Base-by-base conservation (phyloP, 192 early-diverging fungal genomes). In the Mortierella alpina region DNA sequence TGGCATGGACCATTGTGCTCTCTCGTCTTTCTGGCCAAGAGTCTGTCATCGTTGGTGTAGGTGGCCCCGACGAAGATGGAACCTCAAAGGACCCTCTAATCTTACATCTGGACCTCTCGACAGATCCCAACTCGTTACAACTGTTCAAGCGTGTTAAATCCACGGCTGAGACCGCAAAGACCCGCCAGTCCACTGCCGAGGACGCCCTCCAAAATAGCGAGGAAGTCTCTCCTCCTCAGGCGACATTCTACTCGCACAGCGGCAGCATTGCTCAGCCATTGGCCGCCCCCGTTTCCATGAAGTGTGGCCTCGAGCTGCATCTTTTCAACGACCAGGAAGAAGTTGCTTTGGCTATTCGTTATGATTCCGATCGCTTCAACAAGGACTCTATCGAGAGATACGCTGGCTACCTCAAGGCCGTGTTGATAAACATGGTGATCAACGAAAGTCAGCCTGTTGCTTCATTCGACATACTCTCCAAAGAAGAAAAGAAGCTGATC, bases 21-120 rank as follows among this genome's bases (percentile, higher is more conserved):
- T 31, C 58, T 20, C 13, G 58, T 11, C 58, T 59, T 39, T 59
- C 58, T 22, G 58, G 62, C 18, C 62, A 63, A n/a, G 62, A 63
- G 5, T 45, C 48, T 63, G 20, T 63, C 2, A 11, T 63, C 17
- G 50, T 63, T 14, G 62, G 62, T 14, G 23, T 48, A 23, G 22
- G 47, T 2, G 39, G 47, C 17, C 23, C 62, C 23, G 50, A 63
- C 44, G 47, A 48, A 2, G 23, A 42, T 48, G 47, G 47, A 48
- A 39, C 50, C 49, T 63, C 50, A 23, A 41, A 50, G 47, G 50
- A 63, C 2, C 48, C 47, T 0, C 47, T 63, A 5, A 47, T 41
- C 10, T 49, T 63, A 1, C 62, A 48, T 20, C 18, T 63, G 39
- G 62, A 63, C 50, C 62, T 63, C 10, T 63, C 62, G 4, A 41